Base-by-base conservation (phyloP, 2,329 filamentous ascomycete species). In the Chaetomium sp. region DNA sequence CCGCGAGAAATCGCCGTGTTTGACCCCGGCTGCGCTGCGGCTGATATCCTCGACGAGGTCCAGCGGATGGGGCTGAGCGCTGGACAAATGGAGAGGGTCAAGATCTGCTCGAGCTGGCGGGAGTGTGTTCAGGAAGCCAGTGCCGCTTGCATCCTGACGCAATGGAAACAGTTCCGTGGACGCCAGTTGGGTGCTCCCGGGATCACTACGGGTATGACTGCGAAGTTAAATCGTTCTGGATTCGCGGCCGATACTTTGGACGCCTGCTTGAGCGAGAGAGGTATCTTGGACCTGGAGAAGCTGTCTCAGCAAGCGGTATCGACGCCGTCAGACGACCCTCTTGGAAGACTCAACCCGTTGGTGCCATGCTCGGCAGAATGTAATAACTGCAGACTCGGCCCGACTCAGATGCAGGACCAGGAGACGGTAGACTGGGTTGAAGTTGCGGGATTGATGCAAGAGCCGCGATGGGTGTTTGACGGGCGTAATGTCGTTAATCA, bases 101-200 rank as follows among this genome's bases (percentile, higher is more conserved):
- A 76, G 33, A 75, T 84, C 29, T 76, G 77, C 54, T 63, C 65
- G 1, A 74, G 80, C 67, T 76, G 79, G 25, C 82, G 83, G 63
- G 67, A 76, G 29, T 80, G 82, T 2, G 82, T 81, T 57, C 70
- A 74, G 5, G 76, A 76, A 10, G 78, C 80, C 0, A 76, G 81
- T 56, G 83, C 81, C 0, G 74, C 83, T 5, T 75, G 84, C 29
- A 78, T 85, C 49, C 75, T 83, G 66, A 85, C 82, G 1, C 82
- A 83, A 23, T 84, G 81, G 74, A 81, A 83, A 60, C 81, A 84
- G 62, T 84, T 85, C 72, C 76, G 76, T 29, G 77, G 77, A 55
- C 68, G 66, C 2, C 62, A 67, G 6, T 55, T 70, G 5, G 68
- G 68, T 6, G 53, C 59, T 16, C 42, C 65, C 0, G 70, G 63